phyloP scores from a whole-genome alignment of 257 asterid genomes.

The Cruciata laevipes region DNA sequence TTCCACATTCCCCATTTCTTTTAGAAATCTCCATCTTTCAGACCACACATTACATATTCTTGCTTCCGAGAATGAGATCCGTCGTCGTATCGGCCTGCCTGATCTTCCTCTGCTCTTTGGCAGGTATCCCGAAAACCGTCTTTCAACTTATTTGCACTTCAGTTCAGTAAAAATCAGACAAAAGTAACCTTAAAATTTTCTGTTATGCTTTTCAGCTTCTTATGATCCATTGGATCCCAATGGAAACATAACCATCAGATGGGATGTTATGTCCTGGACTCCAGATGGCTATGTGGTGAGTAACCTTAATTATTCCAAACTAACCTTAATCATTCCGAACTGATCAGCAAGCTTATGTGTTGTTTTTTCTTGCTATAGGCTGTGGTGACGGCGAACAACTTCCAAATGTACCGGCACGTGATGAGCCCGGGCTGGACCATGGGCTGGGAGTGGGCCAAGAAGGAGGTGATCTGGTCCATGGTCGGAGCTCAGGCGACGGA shows the following conservation, averaged over 20 bases:
- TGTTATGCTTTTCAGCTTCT: constrained; percentile 39
- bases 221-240: constrained; percentile 90
- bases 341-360: background rate
- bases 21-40: background rate
- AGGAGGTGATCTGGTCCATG: constrained; percentile 71
- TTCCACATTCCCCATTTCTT: constrained; percentile 9
- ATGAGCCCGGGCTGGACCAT: constrained; percentile 75
- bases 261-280: constrained; percentile 94
- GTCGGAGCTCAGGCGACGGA: constrained; percentile 78
- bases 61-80: constrained; percentile 28
- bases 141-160: background rate
- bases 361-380: constrained; percentile 33
- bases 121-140: constrained; percentile 31
- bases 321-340: no score
- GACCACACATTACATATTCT: background rate
- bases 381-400: constrained; percentile 56
- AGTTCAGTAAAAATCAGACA: background rate
- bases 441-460: constrained; percentile 74
- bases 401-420: constrained; percentile 65
- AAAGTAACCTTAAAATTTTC: background rate
- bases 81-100: constrained; percentile 24
- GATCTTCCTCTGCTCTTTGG: constrained; percentile 28
- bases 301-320: background rate
- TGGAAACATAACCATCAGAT: constrained; percentile 88
- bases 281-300: constrained; percentile 90